These are phyloP conservation scores for Platanthera guangdongensis DNA, from an alignment of 106 monocot genomes.

Conservation along the genomic window DNA sequence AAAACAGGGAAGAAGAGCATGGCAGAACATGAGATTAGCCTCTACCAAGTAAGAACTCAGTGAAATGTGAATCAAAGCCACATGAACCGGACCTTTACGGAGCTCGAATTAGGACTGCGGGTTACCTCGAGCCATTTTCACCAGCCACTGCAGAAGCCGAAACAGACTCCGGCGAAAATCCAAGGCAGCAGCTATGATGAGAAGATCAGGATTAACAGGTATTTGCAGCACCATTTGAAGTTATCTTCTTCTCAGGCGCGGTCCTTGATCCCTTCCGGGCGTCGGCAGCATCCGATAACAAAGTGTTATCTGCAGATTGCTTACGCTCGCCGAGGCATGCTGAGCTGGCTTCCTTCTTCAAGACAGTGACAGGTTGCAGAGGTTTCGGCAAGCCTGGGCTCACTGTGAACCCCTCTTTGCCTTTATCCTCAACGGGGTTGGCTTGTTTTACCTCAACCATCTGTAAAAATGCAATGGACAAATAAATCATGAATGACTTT, in stretches of 20 bases:
- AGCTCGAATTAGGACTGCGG: not conserved
- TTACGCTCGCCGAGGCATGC: not conserved
- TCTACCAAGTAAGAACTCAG: not conserved
- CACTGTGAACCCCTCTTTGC: conserved; percentile 14
- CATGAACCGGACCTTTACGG: not conserved
- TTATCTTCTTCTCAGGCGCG: conserved; percentile 24
- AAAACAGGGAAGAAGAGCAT: not conserved
- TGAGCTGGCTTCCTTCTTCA: conserved; percentile 5
- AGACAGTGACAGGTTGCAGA: conserved; percentile 12
- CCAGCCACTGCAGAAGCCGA: not conserved
- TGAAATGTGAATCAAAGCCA: not conserved
- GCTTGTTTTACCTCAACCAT: conserved; percentile 11
- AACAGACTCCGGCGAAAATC: not conserved
- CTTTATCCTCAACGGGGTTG: conserved; percentile 18
- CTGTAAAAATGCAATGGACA: conserved; percentile 3
- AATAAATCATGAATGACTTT: not conserved
- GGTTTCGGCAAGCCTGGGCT: conserved; percentile 20
- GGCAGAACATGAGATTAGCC: not conserved
- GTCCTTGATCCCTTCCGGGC: conserved; percentile 15
- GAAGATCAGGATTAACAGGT: conserved; percentile 8
- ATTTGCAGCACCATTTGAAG: conserved; percentile 28
- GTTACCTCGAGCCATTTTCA: not conserved
- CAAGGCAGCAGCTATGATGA: not conserved
- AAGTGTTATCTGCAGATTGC: conserved; percentile 10
- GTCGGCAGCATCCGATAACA: not conserved